A percentile compares a stretch with the other conserved stretches of the same genome.
Evolutionary conservation across 2,329 filamentous ascomycete species (phyloP).

Genomic region (Trichoderma brevicompactum): DNA sequence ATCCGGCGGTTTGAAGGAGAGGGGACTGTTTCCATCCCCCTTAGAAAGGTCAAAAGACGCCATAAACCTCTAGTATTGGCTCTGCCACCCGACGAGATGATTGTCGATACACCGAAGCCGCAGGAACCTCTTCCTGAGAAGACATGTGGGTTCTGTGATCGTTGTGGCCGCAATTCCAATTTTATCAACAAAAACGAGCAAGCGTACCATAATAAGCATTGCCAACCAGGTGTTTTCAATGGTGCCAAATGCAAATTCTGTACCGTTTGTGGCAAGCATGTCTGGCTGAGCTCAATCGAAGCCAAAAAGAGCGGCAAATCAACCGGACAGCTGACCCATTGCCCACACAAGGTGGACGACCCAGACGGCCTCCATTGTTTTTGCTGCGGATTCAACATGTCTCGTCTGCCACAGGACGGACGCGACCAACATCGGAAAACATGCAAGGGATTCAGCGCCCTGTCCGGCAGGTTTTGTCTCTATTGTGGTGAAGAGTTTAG

Average conservation of each 20-base stretch:
- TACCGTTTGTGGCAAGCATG: constrained; percentile 23
- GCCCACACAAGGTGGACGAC: constrained; percentile 7
- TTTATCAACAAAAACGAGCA: constrained; percentile 23
- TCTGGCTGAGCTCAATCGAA: constrained; percentile 10
- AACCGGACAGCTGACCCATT: background rate
- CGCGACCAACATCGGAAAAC: background rate
- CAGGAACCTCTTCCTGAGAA: background rate
- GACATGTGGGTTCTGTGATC: constrained; percentile 21
- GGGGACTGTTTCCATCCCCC: constrained; percentile 9
- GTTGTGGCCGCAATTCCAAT: constrained; percentile 21
- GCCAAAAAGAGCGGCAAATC: constrained; percentile 10
- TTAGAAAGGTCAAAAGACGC: background rate
- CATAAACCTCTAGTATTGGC: background rate
- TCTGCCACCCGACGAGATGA: background rate
- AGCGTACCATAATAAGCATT: constrained; percentile 25
- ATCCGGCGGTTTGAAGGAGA: constrained; percentile 8
- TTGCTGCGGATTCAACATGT: constrained; percentile 19
- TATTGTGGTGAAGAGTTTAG: constrained; percentile 26
- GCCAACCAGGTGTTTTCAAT: constrained; percentile 6
- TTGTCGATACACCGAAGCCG: background rate
- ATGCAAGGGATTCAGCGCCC: constrained; percentile 12
- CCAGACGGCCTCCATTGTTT: constrained; percentile 10
- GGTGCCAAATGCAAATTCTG: constrained; percentile 29
- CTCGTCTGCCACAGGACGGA: background rate
- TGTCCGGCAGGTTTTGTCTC: constrained; percentile 22